Conservation (phyloP, 2,329 filamentous ascomycete species). For the Scedosporium aurantiacum region DNA sequence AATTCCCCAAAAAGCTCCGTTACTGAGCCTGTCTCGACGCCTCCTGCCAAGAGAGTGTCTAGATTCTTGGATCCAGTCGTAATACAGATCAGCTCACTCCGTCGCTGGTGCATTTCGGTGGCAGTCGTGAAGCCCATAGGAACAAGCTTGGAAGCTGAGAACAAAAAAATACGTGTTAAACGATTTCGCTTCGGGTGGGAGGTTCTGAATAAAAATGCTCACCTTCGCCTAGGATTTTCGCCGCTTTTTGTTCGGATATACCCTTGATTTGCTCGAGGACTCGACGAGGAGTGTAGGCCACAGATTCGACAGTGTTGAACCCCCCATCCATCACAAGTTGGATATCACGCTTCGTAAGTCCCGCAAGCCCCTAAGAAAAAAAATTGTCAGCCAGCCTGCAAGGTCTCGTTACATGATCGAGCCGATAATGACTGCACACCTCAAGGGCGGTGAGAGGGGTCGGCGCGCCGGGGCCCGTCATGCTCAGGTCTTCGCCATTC, state of each 20-base stretch:
- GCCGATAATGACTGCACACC: conserved; percentile 36
- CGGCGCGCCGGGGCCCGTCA: conserved; percentile 81
- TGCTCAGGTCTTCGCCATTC: conserved; percentile 55
- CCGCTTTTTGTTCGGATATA: conserved; percentile 93
- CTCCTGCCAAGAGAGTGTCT: conserved; percentile 86
- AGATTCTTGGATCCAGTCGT: conserved; percentile 97
- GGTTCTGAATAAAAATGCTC: conserved; percentile 10
- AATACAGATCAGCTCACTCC: conserved; percentile 95
- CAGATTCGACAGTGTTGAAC: conserved; percentile 88
- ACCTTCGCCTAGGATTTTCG: conserved; percentile 86
- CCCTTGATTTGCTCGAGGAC: conserved; percentile 91
- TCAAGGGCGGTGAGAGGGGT: conserved; percentile 79
- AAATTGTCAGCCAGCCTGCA: not conserved
- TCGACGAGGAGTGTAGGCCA: conserved; percentile 81
- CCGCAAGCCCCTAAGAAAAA: conserved; percentile 59
- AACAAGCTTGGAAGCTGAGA: conserved; percentile 88
- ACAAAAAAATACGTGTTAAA: not conserved
- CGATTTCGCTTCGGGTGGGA: conserved; percentile 9
- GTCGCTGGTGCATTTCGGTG: conserved; percentile 95
- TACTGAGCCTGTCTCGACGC: conserved; percentile 92
- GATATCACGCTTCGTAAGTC: conserved; percentile 89
- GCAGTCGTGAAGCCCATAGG: conserved; percentile 99
- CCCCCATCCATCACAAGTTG: conserved; percentile 86
- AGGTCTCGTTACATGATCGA: not conserved
- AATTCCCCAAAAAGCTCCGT: conserved; percentile 99